A percentile compares a stretch with the other conserved stretches of the same genome.
These are phyloP conservation scores for Leptographium lundbergii DNA, from an alignment of 2,329 filamentous ascomycete genomes.

Conservation along the genomic window DNA sequence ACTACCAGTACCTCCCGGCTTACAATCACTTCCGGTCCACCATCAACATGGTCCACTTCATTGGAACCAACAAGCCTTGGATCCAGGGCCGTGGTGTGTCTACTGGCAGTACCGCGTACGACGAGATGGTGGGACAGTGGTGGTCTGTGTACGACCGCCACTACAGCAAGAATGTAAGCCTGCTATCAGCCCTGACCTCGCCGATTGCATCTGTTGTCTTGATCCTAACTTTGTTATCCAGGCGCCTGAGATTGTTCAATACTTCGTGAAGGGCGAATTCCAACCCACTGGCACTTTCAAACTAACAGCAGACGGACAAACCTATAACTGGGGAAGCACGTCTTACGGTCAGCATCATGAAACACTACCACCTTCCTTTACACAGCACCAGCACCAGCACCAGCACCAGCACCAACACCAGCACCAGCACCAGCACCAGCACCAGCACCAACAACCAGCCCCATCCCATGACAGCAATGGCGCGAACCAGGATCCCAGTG, in stretches of 20 bases:
- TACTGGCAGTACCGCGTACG: conserved; percentile 51
- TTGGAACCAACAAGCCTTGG: conserved; percentile 88
- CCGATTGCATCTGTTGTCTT: no score
- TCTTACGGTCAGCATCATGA: conserved; percentile 18
- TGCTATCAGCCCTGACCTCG: not conserved
- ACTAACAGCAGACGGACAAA: conserved; percentile 22
- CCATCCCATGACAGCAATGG: not conserved
- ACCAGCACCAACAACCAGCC: conserved; percentile 1
- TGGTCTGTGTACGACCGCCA: conserved; percentile 91
- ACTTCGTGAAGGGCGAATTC: conserved; percentile 42
- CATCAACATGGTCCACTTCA: conserved; percentile 90
- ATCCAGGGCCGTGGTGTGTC: conserved; percentile 44
- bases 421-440: conserved; percentile 10
- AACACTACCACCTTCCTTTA: conserved; percentile 14
- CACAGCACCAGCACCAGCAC: conserved; percentile 11
- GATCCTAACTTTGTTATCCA: not conserved
- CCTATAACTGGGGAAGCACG: conserved; percentile 13
- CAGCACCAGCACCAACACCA: not conserved
- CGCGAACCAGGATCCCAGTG: not conserved
- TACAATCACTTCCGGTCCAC: conserved; percentile 85
- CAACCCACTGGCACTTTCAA: conserved; percentile 21
- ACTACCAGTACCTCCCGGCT: conserved; percentile 95
- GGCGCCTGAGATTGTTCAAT: conserved; percentile 30
- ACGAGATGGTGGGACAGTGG: conserved; percentile 78
- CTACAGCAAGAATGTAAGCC: conserved; percentile 46